phyloP scores from a whole-genome alignment of 2,329 filamentous ascomycete species.

The Rutstroemia sp. region DNA sequence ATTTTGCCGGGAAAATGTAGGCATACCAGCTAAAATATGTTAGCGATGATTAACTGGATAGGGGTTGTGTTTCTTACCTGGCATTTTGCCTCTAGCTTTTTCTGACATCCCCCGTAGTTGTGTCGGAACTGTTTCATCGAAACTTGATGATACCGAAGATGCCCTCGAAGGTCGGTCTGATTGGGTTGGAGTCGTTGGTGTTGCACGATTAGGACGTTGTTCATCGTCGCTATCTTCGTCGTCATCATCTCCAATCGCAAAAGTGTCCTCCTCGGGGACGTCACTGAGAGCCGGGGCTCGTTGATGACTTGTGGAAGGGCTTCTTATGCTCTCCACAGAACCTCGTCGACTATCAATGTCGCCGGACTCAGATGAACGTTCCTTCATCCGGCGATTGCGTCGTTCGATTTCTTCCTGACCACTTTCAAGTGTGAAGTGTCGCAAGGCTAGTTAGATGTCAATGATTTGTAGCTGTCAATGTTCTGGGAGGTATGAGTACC shows the following conservation, averaged over 20 bases:
- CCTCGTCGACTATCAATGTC: constrained; percentile 42
- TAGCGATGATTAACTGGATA: constrained; percentile 4
- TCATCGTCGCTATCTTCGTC: constrained; percentile 47
- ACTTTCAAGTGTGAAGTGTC: constrained; percentile 84
- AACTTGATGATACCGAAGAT: constrained; percentile 58
- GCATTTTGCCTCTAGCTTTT: constrained; percentile 94
- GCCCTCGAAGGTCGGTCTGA: constrained; percentile 56
- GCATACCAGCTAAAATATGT: constrained; percentile 50
- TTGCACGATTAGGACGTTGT: constrained; percentile 48
- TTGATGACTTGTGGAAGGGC: constrained; percentile 47
- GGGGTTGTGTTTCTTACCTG: constrained; percentile 32
- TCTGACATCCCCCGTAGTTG: constrained; percentile 92
- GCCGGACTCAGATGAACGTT: constrained; percentile 43
- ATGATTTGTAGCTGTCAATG: neutral
- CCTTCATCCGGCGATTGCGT: constrained; percentile 63
- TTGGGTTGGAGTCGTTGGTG: constrained; percentile 55
- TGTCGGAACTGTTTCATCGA: constrained; percentile 72
- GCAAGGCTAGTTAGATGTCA: constrained; percentile 44
- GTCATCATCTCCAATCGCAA: constrained; percentile 82
- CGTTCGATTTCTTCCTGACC: constrained; percentile 87
- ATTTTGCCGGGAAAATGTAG: constrained; percentile 83
- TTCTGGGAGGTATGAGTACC: constrained; percentile 15
- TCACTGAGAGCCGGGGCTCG: constrained; percentile 52
- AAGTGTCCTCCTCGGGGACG: constrained; percentile 75
- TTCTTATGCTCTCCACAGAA: constrained; percentile 61